These are phyloP conservation scores for Mycena albidolilacea DNA, from an alignment of 768 basidiomycete genomes.

Conservation along the genomic window DNA sequence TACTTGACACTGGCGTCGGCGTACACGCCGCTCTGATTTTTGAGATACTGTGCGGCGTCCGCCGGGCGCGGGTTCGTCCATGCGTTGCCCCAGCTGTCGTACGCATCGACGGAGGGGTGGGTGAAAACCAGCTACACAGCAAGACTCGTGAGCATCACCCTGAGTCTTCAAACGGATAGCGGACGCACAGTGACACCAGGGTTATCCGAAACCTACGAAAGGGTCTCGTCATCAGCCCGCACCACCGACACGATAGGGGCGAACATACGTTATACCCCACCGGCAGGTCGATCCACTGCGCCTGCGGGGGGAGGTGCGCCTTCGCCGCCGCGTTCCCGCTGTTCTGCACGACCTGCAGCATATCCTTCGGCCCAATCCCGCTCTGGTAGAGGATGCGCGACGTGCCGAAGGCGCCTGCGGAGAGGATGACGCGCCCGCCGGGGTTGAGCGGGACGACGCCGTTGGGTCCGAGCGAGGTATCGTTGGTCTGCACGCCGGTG, in stretches of 20 bases:
- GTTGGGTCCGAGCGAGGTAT: constrained; percentile 68
- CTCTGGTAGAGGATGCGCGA: constrained; percentile 72
- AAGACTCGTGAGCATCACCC: constrained; percentile 1
- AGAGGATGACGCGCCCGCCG: constrained; percentile 73
- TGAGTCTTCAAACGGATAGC: neutral
- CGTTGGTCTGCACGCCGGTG: constrained; percentile 73
- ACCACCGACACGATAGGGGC: neutral
- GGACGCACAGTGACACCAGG: constrained; percentile 71
- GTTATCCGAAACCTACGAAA: constrained; percentile 65
- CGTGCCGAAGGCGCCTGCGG: constrained; percentile 70
- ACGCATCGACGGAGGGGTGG: constrained; percentile 72
- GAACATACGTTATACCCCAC: constrained; percentile 65
- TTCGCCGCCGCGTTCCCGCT: constrained; percentile 58
- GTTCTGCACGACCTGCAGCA: constrained; percentile 64
- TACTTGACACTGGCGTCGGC: constrained; percentile 70
- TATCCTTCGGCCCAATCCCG: constrained; percentile 74
- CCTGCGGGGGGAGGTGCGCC: constrained; percentile 58
- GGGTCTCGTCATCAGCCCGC: constrained; percentile 1
- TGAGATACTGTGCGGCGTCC: constrained; percentile 69
- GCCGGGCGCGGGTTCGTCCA: constrained; percentile 69
- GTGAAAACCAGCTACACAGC: constrained; percentile 69
- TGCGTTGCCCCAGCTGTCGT: constrained; percentile 76
- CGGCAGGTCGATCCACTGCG: constrained; percentile 71
- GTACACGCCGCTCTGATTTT: constrained; percentile 67
- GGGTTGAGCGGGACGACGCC: constrained; percentile 69